A percentile compares a stretch with the other conserved stretches of the same genome.
These are phyloP conservation scores for Ensete glaucum DNA, from an alignment of 176 grass and related monocot species.

Conservation along the genomic window DNA sequence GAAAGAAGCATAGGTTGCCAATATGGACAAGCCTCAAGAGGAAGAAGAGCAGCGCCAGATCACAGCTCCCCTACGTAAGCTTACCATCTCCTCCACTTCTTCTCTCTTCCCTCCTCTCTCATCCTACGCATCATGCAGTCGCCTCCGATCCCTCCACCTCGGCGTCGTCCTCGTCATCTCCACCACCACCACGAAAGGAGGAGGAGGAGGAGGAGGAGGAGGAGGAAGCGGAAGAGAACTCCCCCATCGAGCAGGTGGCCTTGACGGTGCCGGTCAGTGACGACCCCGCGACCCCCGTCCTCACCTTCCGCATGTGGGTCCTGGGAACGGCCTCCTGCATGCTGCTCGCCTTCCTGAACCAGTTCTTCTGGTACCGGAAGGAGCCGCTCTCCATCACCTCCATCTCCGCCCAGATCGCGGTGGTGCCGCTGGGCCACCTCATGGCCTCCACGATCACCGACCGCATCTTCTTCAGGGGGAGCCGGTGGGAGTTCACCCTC, in stretches of 20 bases:
- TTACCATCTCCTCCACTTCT: too few species aligned
- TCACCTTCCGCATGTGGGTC: not conserved
- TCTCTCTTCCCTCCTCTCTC: too few species aligned
- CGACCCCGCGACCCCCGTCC: not conserved
- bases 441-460: not conserved
- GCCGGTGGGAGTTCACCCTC: not conserved
- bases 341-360: not conserved
- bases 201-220: too few species aligned
- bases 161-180: too few species aligned
- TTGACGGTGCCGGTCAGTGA: not conserved
- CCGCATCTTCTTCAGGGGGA: not conserved
- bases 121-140: too few species aligned
- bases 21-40: too few species aligned
- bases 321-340: not conserved
- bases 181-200: too few species aligned
- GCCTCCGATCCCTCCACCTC: too few species aligned
- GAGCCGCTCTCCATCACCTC: not conserved
- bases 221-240: not conserved
- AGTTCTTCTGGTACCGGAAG: slow-evolving; percentile 1
- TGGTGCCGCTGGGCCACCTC: not conserved
- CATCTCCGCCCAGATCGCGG: slow-evolving; percentile 1
- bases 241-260: not conserved
- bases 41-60: too few species aligned
- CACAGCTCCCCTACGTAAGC: too few species aligned
- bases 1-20: too few species aligned